phyloP scores from a whole-genome alignment of 2,329 filamentous ascomycete species.

The Penicillium vulpinum region DNA sequence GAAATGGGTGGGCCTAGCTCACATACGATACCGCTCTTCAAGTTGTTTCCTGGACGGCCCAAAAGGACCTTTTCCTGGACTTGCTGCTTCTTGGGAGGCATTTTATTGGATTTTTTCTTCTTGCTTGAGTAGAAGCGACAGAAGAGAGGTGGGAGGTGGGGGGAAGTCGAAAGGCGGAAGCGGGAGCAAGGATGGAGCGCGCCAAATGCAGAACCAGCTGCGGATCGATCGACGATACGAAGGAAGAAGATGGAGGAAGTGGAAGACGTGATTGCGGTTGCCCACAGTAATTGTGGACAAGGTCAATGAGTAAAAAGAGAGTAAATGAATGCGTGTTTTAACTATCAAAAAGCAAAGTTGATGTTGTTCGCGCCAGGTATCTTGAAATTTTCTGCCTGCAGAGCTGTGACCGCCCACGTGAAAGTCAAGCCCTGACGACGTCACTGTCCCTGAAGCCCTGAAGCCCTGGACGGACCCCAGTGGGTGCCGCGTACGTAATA shows the following conservation, averaged over 20 bases:
- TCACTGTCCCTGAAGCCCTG: conserved; percentile 4
- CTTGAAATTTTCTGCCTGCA: conserved; percentile 28
- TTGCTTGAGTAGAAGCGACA: conserved; percentile 57
- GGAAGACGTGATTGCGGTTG: conserved; percentile 33
- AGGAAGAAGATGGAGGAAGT: conserved; percentile 39
- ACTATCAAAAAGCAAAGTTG: conserved; percentile 7
- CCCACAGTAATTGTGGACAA: conserved; percentile 23
- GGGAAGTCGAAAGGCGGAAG: conserved; percentile 44
- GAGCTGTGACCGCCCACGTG: conserved; percentile 31
- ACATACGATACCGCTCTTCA: conserved; percentile 98
- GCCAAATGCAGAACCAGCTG: conserved; percentile 65
- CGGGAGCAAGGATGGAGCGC: conserved; percentile 35
- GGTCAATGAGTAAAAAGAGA: conserved; percentile 15
- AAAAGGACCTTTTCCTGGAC: conserved; percentile 95
- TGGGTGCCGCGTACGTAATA: not conserved
- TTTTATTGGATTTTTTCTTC: conserved; percentile 67
- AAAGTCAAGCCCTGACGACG: conserved; percentile 22
- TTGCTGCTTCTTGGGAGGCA: conserved; percentile 92
- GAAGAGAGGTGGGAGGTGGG: conserved; percentile 30
- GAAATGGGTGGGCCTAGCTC: conserved; percentile 49
- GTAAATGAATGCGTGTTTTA: conserved; percentile 10
- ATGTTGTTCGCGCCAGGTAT: conserved; percentile 8
- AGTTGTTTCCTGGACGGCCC: conserved; percentile 92
- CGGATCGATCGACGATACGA: conserved; percentile 59
- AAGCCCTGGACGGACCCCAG: no score